Evolutionary conservation across 768 basidiomycete species (phyloP).

Genomic region (Russula vinacea): DNA sequence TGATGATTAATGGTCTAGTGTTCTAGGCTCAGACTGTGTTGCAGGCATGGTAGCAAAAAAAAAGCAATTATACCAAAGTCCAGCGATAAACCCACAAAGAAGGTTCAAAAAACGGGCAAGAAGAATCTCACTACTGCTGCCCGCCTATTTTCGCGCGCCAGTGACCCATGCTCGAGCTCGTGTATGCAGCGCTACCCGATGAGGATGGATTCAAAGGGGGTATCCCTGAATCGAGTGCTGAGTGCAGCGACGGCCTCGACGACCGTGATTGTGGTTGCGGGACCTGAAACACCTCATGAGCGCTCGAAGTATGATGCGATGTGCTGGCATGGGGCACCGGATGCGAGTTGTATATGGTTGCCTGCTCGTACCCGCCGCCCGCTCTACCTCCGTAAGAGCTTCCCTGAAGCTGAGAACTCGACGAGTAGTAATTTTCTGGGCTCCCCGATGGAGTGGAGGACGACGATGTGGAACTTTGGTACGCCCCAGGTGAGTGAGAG

Average conservation of each 20-base stretch:
- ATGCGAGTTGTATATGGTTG: conserved; percentile 20
- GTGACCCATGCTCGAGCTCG: conserved; percentile 19
- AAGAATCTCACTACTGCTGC: conserved; percentile 6
- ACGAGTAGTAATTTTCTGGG: conserved; percentile 27
- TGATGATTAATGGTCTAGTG: conserved; percentile 4
- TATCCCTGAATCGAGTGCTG: conserved; percentile 19
- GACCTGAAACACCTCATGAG: conserved; percentile 22
- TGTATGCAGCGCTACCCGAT: conserved; percentile 12
- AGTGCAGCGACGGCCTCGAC: conserved; percentile 19
- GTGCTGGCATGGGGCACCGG: conserved; percentile 18
- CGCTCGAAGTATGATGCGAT: conserved; percentile 4
- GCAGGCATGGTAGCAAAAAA: conserved; percentile 15
- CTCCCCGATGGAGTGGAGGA: conserved; percentile 24
- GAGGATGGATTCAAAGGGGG: conserved; percentile 8
- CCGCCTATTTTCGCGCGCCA: conserved; percentile 27
- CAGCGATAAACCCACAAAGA: conserved; percentile 6
- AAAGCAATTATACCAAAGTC: conserved; percentile 21
- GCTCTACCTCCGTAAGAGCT: conserved; percentile 20
- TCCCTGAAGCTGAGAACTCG: conserved; percentile 22
- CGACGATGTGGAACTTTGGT: conserved; percentile 25
- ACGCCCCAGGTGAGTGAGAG: conserved; percentile 24
- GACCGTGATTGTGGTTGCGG: conserved; percentile 19
- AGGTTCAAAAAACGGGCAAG: neutral
- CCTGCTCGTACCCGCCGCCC: conserved; percentile 25
- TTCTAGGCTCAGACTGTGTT: conserved; percentile 15